phyloP scores from a whole-genome alignment of 257 asterid species.

The Solanum verrucosum region DNA sequence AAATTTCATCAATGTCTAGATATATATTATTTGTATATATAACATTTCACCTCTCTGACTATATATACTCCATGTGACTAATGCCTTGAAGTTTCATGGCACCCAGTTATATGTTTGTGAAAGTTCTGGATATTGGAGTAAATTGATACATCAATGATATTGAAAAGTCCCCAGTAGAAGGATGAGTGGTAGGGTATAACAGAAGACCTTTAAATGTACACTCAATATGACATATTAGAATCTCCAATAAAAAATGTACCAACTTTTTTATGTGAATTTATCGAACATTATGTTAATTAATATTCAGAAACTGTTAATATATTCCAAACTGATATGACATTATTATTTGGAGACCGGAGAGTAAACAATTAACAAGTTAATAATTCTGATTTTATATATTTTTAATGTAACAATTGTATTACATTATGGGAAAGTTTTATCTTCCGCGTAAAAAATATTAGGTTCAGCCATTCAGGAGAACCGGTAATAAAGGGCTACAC shows the following conservation, averaged over 20 bases:
- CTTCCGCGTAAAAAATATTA: neutral
- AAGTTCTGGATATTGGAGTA: neutral
- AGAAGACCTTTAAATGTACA: neutral
- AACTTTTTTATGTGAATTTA: neutral
- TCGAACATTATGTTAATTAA: neutral
- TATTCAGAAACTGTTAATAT: neutral
- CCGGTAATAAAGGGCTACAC: neutral
- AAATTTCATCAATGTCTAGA: neutral
- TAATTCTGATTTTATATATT: too few species aligned
- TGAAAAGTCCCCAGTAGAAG: neutral
- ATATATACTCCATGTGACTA: neutral
- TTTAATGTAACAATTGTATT: too few species aligned
- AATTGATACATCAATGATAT: neutral
- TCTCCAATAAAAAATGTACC: neutral
- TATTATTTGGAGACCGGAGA: neutral
- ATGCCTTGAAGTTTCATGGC: neutral
- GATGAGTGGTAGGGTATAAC: neutral
- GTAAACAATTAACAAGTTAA: neutral
- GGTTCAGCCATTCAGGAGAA: neutral
- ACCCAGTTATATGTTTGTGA: neutral
- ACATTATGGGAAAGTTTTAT: too few species aligned
- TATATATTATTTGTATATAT: neutral
- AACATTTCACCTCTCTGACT: neutral
- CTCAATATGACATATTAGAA: neutral
- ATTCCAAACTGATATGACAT: neutral